Evolutionary conservation across 306 rosid genomes (phyloP), one percentile per base, ranked within the genome.

Genomic region (Aeschynomene evenia): DNA sequence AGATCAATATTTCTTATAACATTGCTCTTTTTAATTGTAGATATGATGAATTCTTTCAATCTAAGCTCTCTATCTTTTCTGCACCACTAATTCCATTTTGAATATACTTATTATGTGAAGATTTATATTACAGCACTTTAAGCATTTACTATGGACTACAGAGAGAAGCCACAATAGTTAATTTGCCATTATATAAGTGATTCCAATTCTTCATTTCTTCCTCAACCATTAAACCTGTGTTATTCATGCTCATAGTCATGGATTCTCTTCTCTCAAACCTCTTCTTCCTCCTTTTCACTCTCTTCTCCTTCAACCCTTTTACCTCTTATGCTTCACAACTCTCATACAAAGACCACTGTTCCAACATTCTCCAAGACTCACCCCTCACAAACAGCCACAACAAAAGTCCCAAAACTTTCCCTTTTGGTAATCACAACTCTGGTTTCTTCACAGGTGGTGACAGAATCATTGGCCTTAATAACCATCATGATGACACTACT

Each of bases 361-460:
- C 72, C 55, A 69, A 80, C 7, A 21, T 76, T 1, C 69, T 88
- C 58, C 85, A 80, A 10, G 63, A 65, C 13, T 45, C 83, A 42
- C 16, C 34, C 20, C 21, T 0, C 13, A 48, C 0, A n/a, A n/a
- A n/a, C n/a, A n/a, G n/a, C n/a, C n/a, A n/a, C 1, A 45, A 4
- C 20, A 40, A 40, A 40, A 13, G 48, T 15, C 7, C 4, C 37
- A 2, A 33, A 12, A 12, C 26, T 31, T 61, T 21, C 9, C 82
- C 84, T 3, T 9, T 65, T 33, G 42, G 31, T 9, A 40, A 37
- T 20, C 4, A 2, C 9, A 61, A 82, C 19, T 43, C 26, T 1
- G 86, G 82, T 67, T 80, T 68, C 82, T 83, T 69, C 77, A 58
- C 23, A 9, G 82, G 88, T 49, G 79, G 74, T 36, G 61, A 50